Conservation (phyloP, 495 filamentous ascomycete species). For the Paragyromitra xinjiangensis region DNA sequence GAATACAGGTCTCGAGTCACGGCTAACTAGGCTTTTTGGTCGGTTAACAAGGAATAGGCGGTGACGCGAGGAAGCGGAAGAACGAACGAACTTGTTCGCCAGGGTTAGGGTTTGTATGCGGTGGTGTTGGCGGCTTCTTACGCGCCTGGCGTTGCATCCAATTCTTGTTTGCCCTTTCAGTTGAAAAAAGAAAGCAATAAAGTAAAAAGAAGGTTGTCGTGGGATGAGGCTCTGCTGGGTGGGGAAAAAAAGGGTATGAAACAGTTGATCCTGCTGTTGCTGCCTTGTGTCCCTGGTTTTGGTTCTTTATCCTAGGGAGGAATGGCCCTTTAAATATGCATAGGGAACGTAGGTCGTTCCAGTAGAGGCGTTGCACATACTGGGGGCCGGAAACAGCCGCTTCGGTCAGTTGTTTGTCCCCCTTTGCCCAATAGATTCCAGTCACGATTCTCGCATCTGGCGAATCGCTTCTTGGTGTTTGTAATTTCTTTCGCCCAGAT, state of each 20-base stretch:
- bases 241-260: slow-evolving; percentile 16
- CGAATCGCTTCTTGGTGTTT: slow-evolving; percentile 1
- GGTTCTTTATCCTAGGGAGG: slow-evolving; percentile 3
- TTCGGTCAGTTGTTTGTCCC: slow-evolving; percentile 22
- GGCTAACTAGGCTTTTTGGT: slow-evolving; percentile 31
- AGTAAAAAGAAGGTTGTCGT: slow-evolving; percentile 24
- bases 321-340: slow-evolving; percentile 41
- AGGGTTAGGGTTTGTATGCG: slow-evolving; percentile 34
- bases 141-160: neutral
- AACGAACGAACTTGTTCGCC: slow-evolving; percentile 11
- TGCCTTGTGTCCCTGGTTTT: slow-evolving; percentile 20
- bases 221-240: slow-evolving; percentile 28
- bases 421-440: slow-evolving; percentile 17
- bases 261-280: slow-evolving; percentile 28
- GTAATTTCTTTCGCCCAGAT: neutral
- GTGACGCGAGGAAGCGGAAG: slow-evolving; percentile 42
- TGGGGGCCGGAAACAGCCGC: slow-evolving; percentile 18
- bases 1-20: slow-evolving; percentile 19
- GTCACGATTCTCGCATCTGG: slow-evolving; percentile 2
- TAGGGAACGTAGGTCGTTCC: slow-evolving; percentile 18
- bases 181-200: slow-evolving; percentile 33
- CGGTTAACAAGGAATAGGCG: slow-evolving; percentile 29
- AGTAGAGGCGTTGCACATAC: slow-evolving; percentile 16
- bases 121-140: slow-evolving; percentile 19
- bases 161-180: slow-evolving; percentile 17